Percentiles rank a stretch among this genome's conserved stretches.
Evolutionary conservation across 192 early-diverging fungal species (phyloP).

Genomic region (Phycomyces nitens): DNA sequence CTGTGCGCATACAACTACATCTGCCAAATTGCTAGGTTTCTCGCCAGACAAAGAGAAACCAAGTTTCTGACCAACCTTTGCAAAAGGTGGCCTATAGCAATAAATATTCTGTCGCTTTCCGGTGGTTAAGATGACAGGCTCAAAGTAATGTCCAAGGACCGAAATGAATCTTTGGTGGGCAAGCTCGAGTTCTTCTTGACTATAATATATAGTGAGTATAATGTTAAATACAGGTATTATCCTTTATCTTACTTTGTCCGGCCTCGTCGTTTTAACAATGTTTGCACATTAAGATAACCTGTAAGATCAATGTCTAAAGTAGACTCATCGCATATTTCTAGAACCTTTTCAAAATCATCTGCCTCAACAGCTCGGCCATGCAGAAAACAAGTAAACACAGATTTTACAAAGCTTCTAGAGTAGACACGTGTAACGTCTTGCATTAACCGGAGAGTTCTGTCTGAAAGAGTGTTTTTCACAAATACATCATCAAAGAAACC

Average conservation of each 20-base stretch:
- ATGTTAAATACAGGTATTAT: background rate
- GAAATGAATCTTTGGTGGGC: constrained; percentile 48
- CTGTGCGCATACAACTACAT: constrained; percentile 57
- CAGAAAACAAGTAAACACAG: constrained; percentile 50
- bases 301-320: constrained; percentile 56
- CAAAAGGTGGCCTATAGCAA: constrained; percentile 58
- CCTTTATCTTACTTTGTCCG: constrained; percentile 32
- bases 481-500: constrained; percentile 10
- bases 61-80: constrained; percentile 29
- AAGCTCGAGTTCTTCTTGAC: constrained; percentile 38
- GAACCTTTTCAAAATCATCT: constrained; percentile 44
- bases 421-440: constrained; percentile 43
- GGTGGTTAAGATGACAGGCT: constrained; percentile 43
- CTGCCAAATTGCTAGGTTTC: constrained; percentile 35
- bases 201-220: constrained; percentile 6
- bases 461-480: constrained; percentile 9
- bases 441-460: constrained; percentile 32
- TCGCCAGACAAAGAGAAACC: constrained; percentile 29
- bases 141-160: constrained; percentile 60
- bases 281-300: constrained; percentile 52
- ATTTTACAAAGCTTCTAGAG: constrained; percentile 50
- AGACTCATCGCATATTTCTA: constrained; percentile 44
- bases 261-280: constrained; percentile 34
- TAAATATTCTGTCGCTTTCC: constrained; percentile 48
- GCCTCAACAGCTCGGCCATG: constrained; percentile 44